Base-by-base conservation (phyloP, 2,329 filamentous ascomycete genomes). In the Diaporthe sp. region DNA sequence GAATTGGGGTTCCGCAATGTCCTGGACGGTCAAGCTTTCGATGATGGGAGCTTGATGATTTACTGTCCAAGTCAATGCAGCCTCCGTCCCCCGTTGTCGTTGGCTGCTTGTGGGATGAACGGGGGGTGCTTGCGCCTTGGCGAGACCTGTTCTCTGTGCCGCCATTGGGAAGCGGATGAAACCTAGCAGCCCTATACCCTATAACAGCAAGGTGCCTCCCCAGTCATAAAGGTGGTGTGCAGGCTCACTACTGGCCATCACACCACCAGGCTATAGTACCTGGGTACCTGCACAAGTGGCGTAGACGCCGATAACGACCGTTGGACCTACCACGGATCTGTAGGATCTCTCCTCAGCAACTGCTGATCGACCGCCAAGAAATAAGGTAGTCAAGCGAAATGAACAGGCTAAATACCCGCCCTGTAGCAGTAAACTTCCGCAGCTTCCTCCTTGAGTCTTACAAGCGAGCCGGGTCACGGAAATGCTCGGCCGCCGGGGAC, bases 61-160 rank as follows among this genome's bases (percentile, higher is more conserved):
- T 13, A 39, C n/a, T 27, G 63, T 39, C 2, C 10, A 39, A 8
- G 32, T 68, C 47, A 68, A 68, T 53, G 63, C 44, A 68, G 32
- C 27, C 22, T 6, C 32, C 9, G 63, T 53, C 32, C 35, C 10
- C 47, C 19, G n/a, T 37, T 35, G 30, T 27, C 12, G 63, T 68
- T 68, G 63, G 63, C 47, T 53, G 44, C n/a, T n/a, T n/a, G 30
- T 53, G 63, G 63, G 63, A 68, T 68, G 63, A 68, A 68, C 63
- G 63, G 63, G 63, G 63, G 47, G 15, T 37, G 15, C 30, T 6
- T 13, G 63, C 17, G 63, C 15, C 63, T 68, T 68, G 63, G 63
- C 63, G 22, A 53, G 32, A 39, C 17, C 47, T 25, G 8, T 35
- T 39, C n/a, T 50, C 47, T 53, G 63, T 2, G 32, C 35, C 6